A percentile compares a stretch with the other conserved stretches of the same genome.
phyloP scores from a whole-genome alignment of 495 filamentous ascomycete genomes.

The Neurospora pannonica region DNA sequence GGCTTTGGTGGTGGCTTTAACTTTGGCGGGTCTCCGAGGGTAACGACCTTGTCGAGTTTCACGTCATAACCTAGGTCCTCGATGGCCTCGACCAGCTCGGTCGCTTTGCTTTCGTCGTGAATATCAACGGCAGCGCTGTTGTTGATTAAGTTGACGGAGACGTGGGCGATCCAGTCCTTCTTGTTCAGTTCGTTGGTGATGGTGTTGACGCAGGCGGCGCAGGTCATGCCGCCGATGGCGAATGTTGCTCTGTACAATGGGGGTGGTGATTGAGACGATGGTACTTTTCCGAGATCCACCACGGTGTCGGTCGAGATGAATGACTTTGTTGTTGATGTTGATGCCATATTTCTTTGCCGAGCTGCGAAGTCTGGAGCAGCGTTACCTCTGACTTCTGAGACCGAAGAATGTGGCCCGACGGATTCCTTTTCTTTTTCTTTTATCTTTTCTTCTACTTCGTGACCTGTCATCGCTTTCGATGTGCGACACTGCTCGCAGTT shows the following conservation, averaged over 20 bases:
- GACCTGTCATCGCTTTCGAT: not conserved
- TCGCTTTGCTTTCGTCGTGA: conserved; percentile 36
- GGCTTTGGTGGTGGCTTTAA: not conserved
- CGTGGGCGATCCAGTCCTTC: conserved; percentile 51
- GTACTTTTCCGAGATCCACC: not conserved
- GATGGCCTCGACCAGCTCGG: conserved; percentile 57
- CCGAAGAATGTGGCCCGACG: not conserved
- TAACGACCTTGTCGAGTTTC: conserved; percentile 44
- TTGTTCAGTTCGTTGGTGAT: conserved; percentile 58
- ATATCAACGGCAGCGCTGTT: conserved; percentile 64
- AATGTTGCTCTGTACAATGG: conserved; percentile 47
- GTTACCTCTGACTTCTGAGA: not conserved
- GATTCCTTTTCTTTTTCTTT: not conserved
- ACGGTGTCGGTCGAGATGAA: conserved; percentile 18
- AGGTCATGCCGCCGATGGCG: conserved; percentile 78
- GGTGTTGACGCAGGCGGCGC: conserved; percentile 60
- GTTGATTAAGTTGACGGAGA: conserved; percentile 58
- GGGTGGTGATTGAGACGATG: not conserved
- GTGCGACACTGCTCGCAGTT: conserved; percentile 27
- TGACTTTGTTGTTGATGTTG: conserved; percentile 2
- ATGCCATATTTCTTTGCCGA: conserved; percentile 5
- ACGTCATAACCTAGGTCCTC: conserved; percentile 79
- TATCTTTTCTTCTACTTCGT: not conserved
- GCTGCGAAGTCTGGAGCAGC: not conserved
- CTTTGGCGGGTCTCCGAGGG: conserved; percentile 10